Conservation (phyloP, 331 rosid species). For the Spiraea crenata region DNA sequence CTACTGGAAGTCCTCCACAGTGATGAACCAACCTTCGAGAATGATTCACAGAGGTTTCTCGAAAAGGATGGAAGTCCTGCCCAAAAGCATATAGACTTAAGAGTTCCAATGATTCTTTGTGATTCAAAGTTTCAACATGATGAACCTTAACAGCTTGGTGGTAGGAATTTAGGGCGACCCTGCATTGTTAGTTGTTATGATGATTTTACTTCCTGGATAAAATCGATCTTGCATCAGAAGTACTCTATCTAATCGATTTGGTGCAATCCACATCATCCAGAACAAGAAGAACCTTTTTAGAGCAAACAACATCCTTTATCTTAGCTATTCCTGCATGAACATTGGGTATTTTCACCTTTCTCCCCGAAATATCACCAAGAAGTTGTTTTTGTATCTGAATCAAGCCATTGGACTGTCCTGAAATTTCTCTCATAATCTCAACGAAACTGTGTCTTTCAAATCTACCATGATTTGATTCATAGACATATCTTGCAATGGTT, state of each 20-base stretch:
- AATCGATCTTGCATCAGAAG: background rate
- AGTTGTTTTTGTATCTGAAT: constrained; percentile 6
- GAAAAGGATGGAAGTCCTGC: background rate
- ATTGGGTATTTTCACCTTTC: background rate
- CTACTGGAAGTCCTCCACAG: constrained; percentile 13
- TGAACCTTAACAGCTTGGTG: background rate
- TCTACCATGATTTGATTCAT: background rate
- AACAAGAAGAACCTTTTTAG: constrained; percentile 4
- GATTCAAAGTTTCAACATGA: background rate
- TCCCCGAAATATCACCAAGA: background rate
- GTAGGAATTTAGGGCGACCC: background rate
- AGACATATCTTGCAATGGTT: constrained; percentile 15
- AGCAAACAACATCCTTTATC: background rate
- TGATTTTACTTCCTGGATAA: constrained; percentile 14
- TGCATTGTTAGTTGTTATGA: constrained; percentile 12
- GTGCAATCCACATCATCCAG: constrained; percentile 17
- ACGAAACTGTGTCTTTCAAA: constrained; percentile 7
- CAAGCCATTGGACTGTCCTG: constrained; percentile 1
- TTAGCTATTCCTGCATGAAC: background rate
- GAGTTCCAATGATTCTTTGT: background rate
- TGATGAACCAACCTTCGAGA: background rate
- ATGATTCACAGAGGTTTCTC: background rate
- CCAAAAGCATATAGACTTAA: constrained; percentile 16
- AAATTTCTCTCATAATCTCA: background rate
- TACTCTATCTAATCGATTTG: background rate